phyloP scores from a whole-genome alignment of 176 grass and related monocot species.

The Rhynchospora breviuscula region DNA sequence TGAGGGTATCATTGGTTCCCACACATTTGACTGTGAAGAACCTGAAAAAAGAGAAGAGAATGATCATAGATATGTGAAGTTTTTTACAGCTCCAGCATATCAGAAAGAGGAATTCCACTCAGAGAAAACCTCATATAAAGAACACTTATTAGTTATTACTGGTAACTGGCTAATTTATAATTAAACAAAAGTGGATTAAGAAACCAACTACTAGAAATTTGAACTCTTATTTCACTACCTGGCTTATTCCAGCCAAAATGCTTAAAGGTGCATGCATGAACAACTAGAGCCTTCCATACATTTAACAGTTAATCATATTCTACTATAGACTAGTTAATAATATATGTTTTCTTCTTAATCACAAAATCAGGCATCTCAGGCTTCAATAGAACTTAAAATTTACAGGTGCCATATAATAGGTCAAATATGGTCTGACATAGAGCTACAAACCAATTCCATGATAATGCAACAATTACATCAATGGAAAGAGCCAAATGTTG shows the following conservation, averaged over 20 bases:
- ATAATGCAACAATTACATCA: background rate
- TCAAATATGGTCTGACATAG: background rate
- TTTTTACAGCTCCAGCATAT: background rate
- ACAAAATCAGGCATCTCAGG: background rate
- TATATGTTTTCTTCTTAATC: background rate
- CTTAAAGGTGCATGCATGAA: background rate
- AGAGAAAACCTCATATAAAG: background rate
- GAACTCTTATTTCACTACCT: background rate
- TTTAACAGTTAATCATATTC: background rate
- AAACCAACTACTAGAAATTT: background rate
- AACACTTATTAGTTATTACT: background rate
- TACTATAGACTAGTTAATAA: background rate
- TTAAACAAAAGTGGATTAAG: background rate
- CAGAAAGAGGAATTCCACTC: background rate
- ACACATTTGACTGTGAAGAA: slow-evolving; percentile 82
- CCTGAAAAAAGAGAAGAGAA: slow-evolving; percentile 36
- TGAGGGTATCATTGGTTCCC: slow-evolving; percentile 74
- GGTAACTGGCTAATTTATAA: background rate
- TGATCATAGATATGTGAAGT: background rate
- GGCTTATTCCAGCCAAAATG: background rate
- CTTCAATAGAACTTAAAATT: background rate
- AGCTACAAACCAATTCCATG: background rate
- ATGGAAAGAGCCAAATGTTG: background rate
- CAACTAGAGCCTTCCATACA: background rate
- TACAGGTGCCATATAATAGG: background rate